Evolutionary conservation across 1,139 yeast species (phyloP).

Genomic region (Saccharomycopsis crataegensis): DNA sequence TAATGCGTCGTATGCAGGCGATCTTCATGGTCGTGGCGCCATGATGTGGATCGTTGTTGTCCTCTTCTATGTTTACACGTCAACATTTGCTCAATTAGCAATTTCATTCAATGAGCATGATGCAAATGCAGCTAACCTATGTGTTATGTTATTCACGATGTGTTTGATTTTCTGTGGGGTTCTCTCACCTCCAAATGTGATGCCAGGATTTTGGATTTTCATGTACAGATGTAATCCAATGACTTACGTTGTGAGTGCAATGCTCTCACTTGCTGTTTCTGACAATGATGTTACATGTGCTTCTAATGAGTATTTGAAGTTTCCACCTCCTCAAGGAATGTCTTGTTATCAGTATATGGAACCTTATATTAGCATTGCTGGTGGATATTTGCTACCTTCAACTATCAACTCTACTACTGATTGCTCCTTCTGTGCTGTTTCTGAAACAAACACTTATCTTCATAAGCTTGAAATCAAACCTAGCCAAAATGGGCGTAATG

Average conservation of each 20-base stretch:
- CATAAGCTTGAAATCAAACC: slow-evolving; percentile 35
- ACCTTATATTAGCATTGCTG: slow-evolving; percentile 33
- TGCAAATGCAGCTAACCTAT: slow-evolving; percentile 70
- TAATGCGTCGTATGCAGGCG: slow-evolving; percentile 49
- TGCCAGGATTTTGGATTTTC: slow-evolving; percentile 58
- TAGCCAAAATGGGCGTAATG: slow-evolving; percentile 58
- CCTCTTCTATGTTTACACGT: slow-evolving; percentile 50
- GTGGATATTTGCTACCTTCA: slow-evolving; percentile 44
- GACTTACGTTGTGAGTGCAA: slow-evolving; percentile 48
- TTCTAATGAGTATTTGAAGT: slow-evolving; percentile 36
- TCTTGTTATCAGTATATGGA: slow-evolving; percentile 50
- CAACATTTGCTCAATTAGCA: slow-evolving; percentile 59
- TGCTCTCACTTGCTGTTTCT: slow-evolving; percentile 48
- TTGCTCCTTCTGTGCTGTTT: slow-evolving; percentile 47
- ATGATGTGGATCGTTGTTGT: slow-evolving; percentile 53
- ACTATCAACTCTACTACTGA: slow-evolving; percentile 30
- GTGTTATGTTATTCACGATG: slow-evolving; percentile 57
- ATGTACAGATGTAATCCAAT: slow-evolving; percentile 60
- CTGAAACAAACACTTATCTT: slow-evolving; percentile 46
- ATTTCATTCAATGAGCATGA: slow-evolving; percentile 31
- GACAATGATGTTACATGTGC: slow-evolving; percentile 43
- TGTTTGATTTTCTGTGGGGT: slow-evolving; percentile 80
- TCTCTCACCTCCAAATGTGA: slow-evolving; percentile 48
- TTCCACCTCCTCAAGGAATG: slow-evolving; percentile 40
- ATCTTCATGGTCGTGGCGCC: slow-evolving; percentile 54